These are phyloP conservation scores for Cantharellus anzutake DNA, from an alignment of 768 basidiomycete genomes.

Conservation along the genomic window DNA sequence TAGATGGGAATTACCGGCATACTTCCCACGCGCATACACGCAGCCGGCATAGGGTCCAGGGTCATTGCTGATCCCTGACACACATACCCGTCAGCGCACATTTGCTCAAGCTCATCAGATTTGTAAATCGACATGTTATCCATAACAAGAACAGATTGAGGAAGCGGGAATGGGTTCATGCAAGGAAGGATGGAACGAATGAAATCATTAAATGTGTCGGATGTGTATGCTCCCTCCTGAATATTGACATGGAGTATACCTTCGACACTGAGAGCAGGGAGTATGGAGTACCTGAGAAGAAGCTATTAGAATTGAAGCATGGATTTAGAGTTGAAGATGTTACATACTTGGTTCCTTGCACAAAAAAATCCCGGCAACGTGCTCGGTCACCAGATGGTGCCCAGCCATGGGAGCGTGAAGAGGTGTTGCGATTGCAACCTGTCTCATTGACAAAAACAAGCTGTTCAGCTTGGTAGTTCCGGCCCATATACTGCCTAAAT, in stretches of 20 bases:
- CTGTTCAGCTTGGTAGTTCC: conserved; percentile 3
- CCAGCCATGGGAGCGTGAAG: conserved; percentile 5
- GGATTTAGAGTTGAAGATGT: neutral
- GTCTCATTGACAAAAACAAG: conserved; percentile 9
- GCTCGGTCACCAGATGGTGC: conserved; percentile 1
- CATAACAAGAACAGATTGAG: conserved; percentile 8
- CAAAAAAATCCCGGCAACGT: conserved; percentile 1
- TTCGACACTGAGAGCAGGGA: conserved; percentile 5
- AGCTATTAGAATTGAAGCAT: neutral
- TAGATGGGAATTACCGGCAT: too few species aligned
- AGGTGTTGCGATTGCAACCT: neutral
- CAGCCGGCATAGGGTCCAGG: too few species aligned
- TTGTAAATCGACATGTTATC: conserved; percentile 7
- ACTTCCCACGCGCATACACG: too few species aligned
- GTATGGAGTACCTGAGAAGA: conserved; percentile 6
- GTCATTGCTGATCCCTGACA: too few species aligned
- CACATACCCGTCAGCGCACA: conserved; percentile 3
- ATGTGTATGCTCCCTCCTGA: conserved; percentile 1
- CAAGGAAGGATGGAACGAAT: neutral
- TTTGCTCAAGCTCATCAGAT: neutral
- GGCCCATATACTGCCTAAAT: neutral
- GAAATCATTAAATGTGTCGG: conserved; percentile 1
- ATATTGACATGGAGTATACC: conserved; percentile 3
- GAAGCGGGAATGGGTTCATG: conserved; percentile 6
- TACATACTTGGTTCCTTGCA: conserved; percentile 6